Conservation (phyloP, 148 eudicot species). For the Silene uniflora region DNA sequence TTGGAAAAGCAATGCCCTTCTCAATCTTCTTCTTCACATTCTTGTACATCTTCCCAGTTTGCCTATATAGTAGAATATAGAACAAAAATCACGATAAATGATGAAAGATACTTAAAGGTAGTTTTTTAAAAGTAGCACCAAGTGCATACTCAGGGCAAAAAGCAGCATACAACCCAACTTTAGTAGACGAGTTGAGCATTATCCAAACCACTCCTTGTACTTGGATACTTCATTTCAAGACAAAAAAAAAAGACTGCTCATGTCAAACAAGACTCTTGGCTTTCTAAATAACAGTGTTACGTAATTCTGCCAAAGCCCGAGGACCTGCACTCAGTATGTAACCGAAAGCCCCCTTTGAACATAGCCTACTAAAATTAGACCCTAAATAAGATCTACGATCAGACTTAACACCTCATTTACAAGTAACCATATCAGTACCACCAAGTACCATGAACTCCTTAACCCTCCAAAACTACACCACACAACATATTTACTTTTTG, state of each 20-base stretch:
- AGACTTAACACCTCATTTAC: neutral
- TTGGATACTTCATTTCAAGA: neutral
- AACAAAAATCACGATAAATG: neutral
- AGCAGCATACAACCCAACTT: no score
- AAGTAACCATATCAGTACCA: neutral
- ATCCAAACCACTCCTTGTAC: neutral
- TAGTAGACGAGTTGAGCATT: neutral
- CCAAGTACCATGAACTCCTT: neutral
- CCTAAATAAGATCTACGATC: neutral
- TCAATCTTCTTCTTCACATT: slow-evolving; percentile 91
- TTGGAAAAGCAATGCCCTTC: slow-evolving; percentile 90
- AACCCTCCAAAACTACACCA: neutral
- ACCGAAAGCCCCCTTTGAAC: neutral
- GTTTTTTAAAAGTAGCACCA: neutral
- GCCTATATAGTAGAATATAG: slow-evolving; percentile 33
- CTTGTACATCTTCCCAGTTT: slow-evolving; percentile 74
- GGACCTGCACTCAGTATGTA: neutral
- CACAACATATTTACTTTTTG: neutral
- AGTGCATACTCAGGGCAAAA: neutral
- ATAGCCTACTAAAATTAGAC: neutral
- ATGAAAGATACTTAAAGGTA: neutral
- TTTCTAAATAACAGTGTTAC: neutral
- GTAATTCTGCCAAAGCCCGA: neutral
- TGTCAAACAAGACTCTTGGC: neutral
- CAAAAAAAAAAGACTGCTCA: neutral